A percentile compares a stretch with the other conserved stretches of the same genome.
Evolutionary conservation across 2,329 filamentous ascomycete species (phyloP).

Genomic region (Colletotrichum camelliae): DNA sequence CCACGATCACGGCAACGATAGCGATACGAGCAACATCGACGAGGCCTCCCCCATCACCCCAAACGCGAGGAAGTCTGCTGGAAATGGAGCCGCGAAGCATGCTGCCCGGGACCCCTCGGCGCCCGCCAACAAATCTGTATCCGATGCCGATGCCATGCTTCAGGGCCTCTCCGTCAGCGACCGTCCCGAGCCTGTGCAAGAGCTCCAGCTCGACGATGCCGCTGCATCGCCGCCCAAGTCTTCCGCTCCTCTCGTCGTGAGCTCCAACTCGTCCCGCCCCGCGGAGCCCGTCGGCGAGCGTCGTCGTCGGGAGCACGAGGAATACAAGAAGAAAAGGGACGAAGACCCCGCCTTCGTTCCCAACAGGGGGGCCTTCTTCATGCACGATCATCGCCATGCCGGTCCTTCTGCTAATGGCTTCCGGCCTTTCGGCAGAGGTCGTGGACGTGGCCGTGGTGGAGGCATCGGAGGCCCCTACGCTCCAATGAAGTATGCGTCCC

Average conservation of each 20-base stretch:
- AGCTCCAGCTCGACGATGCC: conserved; percentile 53
- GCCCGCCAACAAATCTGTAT: conserved; percentile 42
- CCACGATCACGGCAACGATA: conserved; percentile 63
- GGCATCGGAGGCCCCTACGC: conserved; percentile 61
- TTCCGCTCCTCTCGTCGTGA: conserved; percentile 58
- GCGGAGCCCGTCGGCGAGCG: conserved; percentile 70
- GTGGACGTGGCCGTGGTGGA: conserved; percentile 64
- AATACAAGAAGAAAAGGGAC: conserved; percentile 87
- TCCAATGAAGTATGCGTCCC: conserved; percentile 66
- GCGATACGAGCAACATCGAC: conserved; percentile 68
- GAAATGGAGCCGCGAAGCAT: conserved; percentile 46
- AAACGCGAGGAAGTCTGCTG: conserved; percentile 40
- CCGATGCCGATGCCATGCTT: conserved; percentile 66
- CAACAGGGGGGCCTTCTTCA: conserved; percentile 93
- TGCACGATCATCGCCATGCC: conserved; percentile 89
- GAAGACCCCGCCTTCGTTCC: conserved; percentile 93
- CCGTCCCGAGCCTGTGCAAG: conserved; percentile 43
- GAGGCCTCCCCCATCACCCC: conserved; percentile 58
- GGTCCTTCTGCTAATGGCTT: conserved; percentile 81
- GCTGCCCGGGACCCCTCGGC: conserved; percentile 34
- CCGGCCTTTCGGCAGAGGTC: conserved; percentile 71
- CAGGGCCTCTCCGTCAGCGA: conserved; percentile 56
- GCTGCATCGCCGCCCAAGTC: conserved; percentile 43
- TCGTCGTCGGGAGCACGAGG: conserved; percentile 85
- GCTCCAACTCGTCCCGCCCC: conserved; percentile 54